Evolutionary conservation across 495 filamentous ascomycete genomes (phyloP), one percentile per base, ranked within the genome.

Genomic region (Bacidia rubella): DNA sequence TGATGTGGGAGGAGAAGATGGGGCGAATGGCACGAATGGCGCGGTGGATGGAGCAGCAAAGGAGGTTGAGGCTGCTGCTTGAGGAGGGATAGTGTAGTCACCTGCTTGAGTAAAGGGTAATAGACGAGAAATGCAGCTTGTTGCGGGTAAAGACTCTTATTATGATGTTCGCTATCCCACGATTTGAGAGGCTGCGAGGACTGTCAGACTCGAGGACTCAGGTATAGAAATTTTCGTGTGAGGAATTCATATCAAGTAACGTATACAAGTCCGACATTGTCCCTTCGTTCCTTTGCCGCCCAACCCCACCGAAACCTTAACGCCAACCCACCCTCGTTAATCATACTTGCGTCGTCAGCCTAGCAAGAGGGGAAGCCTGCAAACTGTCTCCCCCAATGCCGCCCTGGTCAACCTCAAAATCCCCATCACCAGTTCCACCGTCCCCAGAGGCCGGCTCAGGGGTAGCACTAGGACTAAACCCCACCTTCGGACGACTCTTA

Each of bases 401-500:
- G 25, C 11, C 25, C 0, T 10, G 45, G 19, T 15, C n/a, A n/a
- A 24, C 46, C 2, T 11, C 19, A n/a, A 17, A 11, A 20, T 20
- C 35, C 19, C 45, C 35, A 32, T 7, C 2, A 23, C 1, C 20
- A 38, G 20, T 24, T 24, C 2, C 47, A 2, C 25, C 7, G 2
- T n/a, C 26, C 3, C 47, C 26, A 26, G 7, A 19, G 3, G 29
- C 15, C 15, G 29, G 29, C 15, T 35, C 29, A 15, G 81, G 82
- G 25, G 78, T 81, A 2, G 74, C 69, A 2, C 80, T 64, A n/a
- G 87, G 86, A 67, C 88, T 93, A 5, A 72, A 73, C 49, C 80
- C 83, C 51, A 95, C 74, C 56, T 81, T 84, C 1, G 89, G 89
- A 54, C 89, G 66, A 38, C 85, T 87, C 67, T 81, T 88, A 66